Conservation (phyloP, 1,284 basidiomycete species). For the Irpex sp. region DNA sequence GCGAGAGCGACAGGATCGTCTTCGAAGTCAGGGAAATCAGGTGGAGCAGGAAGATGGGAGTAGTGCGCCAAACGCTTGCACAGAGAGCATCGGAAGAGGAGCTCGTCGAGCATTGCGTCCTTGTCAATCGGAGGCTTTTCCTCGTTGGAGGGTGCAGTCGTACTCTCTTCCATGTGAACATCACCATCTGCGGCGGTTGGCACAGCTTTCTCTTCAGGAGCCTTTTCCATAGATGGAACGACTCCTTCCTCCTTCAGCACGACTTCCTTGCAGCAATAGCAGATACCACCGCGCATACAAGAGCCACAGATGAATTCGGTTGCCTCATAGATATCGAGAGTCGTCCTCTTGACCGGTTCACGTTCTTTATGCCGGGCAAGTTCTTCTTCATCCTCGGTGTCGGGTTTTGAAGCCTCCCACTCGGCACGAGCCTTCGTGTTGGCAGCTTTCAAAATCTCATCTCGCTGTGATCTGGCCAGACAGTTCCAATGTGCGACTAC, state of each 20-base stretch:
- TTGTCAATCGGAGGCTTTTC: background rate
- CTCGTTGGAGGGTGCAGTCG: constrained; percentile 3
- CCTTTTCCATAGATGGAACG: background rate
- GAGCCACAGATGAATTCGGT: constrained; percentile 75
- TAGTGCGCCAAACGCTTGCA: constrained; percentile 84
- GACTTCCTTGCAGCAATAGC: constrained; percentile 68
- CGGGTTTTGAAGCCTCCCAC: constrained; percentile 27
- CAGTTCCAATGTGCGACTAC: constrained; percentile 79
- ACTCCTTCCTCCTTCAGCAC: constrained; percentile 41
- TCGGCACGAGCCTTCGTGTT: constrained; percentile 43
- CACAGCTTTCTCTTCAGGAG: background rate
- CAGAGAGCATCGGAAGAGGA: constrained; percentile 74
- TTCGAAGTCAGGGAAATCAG: constrained; percentile 29
- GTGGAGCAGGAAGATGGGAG: constrained; percentile 47
- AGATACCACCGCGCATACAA: constrained; percentile 73
- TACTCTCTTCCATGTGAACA: constrained; percentile 15
- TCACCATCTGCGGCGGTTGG: constrained; percentile 6
- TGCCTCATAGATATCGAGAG: constrained; percentile 51
- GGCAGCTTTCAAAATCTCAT: constrained; percentile 67
- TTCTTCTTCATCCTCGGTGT: constrained; percentile 8
- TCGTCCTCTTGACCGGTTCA: constrained; percentile 32
- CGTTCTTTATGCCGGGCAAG: constrained; percentile 8
- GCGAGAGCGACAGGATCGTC: constrained; percentile 43
- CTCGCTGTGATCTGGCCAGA: constrained; percentile 56
- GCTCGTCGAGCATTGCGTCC: constrained; percentile 25